Conservation (phyloP, 2,329 filamentous ascomycete species). For the Talaromyces rugulosus region DNA sequence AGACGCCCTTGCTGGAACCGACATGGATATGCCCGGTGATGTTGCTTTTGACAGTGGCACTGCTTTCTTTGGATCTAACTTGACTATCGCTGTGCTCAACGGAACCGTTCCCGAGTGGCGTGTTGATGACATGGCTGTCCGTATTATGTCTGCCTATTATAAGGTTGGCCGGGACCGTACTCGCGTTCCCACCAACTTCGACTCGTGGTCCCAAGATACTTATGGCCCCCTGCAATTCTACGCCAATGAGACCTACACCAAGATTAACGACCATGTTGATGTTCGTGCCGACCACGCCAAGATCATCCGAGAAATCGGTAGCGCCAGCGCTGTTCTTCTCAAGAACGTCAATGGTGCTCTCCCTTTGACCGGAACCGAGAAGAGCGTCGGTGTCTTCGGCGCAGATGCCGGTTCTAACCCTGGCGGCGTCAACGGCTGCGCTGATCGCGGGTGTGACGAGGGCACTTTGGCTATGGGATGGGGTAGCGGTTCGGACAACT, state of each 20-base stretch:
- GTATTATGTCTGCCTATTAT: conserved; percentile 67
- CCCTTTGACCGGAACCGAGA: conserved; percentile 70
- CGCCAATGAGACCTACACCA: conserved; percentile 57
- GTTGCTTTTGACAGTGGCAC: conserved; percentile 67
- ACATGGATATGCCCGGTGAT: conserved; percentile 85
- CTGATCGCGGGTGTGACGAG: conserved; percentile 60
- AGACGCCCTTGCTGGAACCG: conserved; percentile 64
- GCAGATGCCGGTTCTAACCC: conserved; percentile 75
- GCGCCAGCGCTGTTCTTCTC: conserved; percentile 78
- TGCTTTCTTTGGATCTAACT: conserved; percentile 79
- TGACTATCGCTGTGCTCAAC: conserved; percentile 83
- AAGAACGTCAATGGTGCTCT: conserved; percentile 72
- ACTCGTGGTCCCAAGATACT: conserved; percentile 78
- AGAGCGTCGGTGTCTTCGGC: conserved; percentile 72
- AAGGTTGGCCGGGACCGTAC: conserved; percentile 55
- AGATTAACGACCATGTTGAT: conserved; percentile 77
- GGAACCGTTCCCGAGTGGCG: conserved; percentile 84
- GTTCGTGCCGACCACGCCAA: conserved; percentile 71
- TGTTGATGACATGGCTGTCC: conserved; percentile 85
- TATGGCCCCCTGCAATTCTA: conserved; percentile 65
- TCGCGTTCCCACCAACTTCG: conserved; percentile 69
- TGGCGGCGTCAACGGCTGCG: conserved; percentile 73
- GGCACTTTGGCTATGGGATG: conserved; percentile 62
- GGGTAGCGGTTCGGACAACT: conserved; percentile 58
- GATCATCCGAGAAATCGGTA: conserved; percentile 71